Evolutionary conservation across 306 rosid species (phyloP), one percentile per base, ranked within the genome.

Genomic region (Vigna nakashimae): DNA sequence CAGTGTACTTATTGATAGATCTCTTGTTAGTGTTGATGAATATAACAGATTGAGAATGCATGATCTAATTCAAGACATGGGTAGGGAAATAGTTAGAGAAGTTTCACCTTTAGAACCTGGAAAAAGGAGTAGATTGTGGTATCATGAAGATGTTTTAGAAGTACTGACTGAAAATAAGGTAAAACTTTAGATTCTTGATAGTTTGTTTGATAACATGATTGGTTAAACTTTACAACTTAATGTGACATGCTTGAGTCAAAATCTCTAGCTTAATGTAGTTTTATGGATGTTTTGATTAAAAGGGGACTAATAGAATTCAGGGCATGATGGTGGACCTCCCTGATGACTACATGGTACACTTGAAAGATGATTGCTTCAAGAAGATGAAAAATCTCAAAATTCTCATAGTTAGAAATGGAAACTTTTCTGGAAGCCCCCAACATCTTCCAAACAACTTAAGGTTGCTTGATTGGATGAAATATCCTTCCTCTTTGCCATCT

Each of bases 11-110:
- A 30, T 79, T 16, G 87, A 87, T 46, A 75, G 73, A 55, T 81
- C 84, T 70, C 80, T 87, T n/a, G 16, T 87, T 6, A 78, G 28
- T 55, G 28, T 74, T 46, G 77, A 74, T 50, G 64, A 75, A 46
- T 73, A 66, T 26, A 66, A 66, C 10, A 76, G 57, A 71, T 66
- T 86, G 58, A 36, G 32, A 82, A 87, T 87, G 88, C 88, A 87
- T 81, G 90, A 87, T 60, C 74, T 84, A 16, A 69, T 87, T 26
- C 84, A 75, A 79, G 84, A 87, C 60, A 84, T 87, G 88, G 88
- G 86, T 0, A 78, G 80, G 26, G 86, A 84, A 63, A 78, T 84
- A 62, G 84, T 84, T 36, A 77, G 84, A 59, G 73, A 70, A 82
- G 82, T 78, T 74, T 60, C 66, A 30, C 88, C 75, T 9, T 24